Evolutionary conservation across 345 rosid species (phyloP).

Genomic region (Moringa oleifera): DNA sequence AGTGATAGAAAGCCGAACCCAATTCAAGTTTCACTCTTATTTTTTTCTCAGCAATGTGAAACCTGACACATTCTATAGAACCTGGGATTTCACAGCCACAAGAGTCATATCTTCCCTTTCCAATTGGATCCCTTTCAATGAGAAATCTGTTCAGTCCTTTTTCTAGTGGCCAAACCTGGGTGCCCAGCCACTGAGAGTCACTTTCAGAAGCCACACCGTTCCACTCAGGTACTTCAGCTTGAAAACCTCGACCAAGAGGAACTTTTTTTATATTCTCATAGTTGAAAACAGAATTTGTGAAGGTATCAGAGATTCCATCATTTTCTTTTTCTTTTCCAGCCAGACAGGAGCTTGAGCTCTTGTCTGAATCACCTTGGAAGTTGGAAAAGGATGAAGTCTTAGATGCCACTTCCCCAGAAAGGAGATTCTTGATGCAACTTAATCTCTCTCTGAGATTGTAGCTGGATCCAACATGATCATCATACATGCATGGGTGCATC

Average conservation of each 20-base stretch:
- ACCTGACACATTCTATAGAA: slow-evolving; percentile 70
- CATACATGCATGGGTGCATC: slow-evolving; percentile 80
- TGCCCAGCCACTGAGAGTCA: slow-evolving; percentile 77
- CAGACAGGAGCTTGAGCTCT: slow-evolving; percentile 7
- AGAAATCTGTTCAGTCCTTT: slow-evolving; percentile 27
- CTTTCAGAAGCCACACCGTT: slow-evolving; percentile 38
- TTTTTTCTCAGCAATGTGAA: slow-evolving; percentile 53
- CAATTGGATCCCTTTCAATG: slow-evolving; percentile 82
- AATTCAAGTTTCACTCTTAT: slow-evolving; percentile 54
- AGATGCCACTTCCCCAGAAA: slow-evolving; percentile 13
- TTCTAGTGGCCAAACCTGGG: slow-evolving; percentile 62
- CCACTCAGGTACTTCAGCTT: slow-evolving; percentile 78
- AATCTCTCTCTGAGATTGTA: slow-evolving; percentile 77
- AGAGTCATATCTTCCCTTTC: slow-evolving; percentile 73
- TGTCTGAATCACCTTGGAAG: slow-evolving; percentile 22
- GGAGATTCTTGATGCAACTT: slow-evolving; percentile 25
- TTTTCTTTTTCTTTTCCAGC: slow-evolving; percentile 16
- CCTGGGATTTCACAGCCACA: slow-evolving; percentile 67
- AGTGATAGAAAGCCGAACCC: slow-evolving; percentile 53
- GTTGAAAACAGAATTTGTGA: slow-evolving; percentile 28
- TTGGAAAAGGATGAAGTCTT: slow-evolving; percentile 22
- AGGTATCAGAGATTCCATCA: slow-evolving; percentile 18
- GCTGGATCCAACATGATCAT: slow-evolving; percentile 48
- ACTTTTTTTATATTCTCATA: slow-evolving; percentile 27
- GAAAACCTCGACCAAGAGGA: slow-evolving; percentile 58